Base-by-base conservation (phyloP, 2,329 filamentous ascomycete species). In the Alternaria arborescens region DNA sequence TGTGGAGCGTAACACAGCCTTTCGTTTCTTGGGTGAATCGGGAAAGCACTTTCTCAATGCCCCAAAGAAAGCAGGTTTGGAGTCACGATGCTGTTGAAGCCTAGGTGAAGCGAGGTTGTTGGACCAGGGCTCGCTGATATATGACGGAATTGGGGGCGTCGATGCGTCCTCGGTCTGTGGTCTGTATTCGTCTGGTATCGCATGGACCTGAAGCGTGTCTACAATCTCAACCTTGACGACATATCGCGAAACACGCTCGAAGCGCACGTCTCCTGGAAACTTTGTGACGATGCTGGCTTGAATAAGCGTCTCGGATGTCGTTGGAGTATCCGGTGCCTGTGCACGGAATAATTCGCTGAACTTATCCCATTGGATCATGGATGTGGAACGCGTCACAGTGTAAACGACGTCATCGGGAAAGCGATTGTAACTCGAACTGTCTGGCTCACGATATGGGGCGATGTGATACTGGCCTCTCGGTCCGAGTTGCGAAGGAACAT, bases 241-340 rank as follows among this genome's bases (percentile, higher is more conserved):
- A 58, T 76, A 73, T 4, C 77, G 76, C 26, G 68, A 69, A 22
- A 52, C 67, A 14, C 71, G 69, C 52, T 79, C 70, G 53, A 76
- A 77, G 5, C 61, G 68, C 11, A 77, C 71, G 12, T 62, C 42
- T 2, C 44, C 58, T 4, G 74, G 71, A 44, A 79, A 79, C 4
- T 36, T 36, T 1, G 66, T 73, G 8, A 55, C 62, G 7, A 64
- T 53, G 8, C 53, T 65, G 11, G 65, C 65, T 1, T 53, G 58
- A 10, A 75, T 28, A 2, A 60, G 58, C 0, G 73, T 70, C 22
- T 70, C 58, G 11, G 56, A 26, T 2, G 58, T 18, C 4, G 47
- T 32, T 10, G 28, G 22, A 10, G 12, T 16, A 4, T 32, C 51
- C n/a, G 66, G 66, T 6, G 75, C 63, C 44, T 61, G 38, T 14